A percentile compares a stretch with the other conserved stretches of the same genome.
phyloP scores from a whole-genome alignment of 1,284 basidiomycete species.

The Ustilago sp. region DNA sequence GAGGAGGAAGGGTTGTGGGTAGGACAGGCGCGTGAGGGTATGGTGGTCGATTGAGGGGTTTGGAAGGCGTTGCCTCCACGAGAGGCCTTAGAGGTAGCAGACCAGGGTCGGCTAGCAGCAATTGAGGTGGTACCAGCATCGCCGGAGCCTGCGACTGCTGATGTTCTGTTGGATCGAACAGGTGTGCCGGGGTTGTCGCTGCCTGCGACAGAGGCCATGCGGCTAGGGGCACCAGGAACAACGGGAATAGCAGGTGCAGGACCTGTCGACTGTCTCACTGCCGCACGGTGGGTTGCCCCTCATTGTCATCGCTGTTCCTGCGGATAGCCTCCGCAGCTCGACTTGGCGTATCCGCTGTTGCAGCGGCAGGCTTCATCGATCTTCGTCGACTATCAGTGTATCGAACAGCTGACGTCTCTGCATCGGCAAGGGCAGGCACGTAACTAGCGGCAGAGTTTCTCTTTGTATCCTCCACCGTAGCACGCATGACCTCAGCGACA shows the following conservation, averaged over 20 bases:
- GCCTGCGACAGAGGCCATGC: not conserved
- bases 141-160: not conserved
- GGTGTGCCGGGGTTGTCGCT: slow-evolving; percentile 23
- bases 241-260: slow-evolving; percentile 21
- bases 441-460: slow-evolving; percentile 45
- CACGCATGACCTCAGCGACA: slow-evolving; percentile 15
- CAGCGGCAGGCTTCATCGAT: slow-evolving; percentile 17
- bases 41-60: slow-evolving; percentile 27
- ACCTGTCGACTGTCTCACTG: slow-evolving; percentile 28
- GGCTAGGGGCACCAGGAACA: slow-evolving; percentile 26
- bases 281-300: slow-evolving; percentile 21
- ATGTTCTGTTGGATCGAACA: slow-evolving; percentile 4
- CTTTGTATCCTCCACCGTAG: slow-evolving; percentile 39
- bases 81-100: slow-evolving; percentile 26
- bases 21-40: slow-evolving; percentile 24
- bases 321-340: not conserved
- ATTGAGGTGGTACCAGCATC: slow-evolving; percentile 1
- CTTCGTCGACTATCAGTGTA: slow-evolving; percentile 27
- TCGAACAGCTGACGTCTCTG: slow-evolving; percentile 31
- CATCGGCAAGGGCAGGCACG: slow-evolving; percentile 38
- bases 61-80: slow-evolving; percentile 22
- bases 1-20: slow-evolving; percentile 22
- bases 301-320: slow-evolving; percentile 21
- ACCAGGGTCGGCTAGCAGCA: slow-evolving; percentile 16
- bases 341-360: slow-evolving; percentile 5